Percentiles rank a stretch among this genome's conserved stretches.
Conservation (phyloP, 2,329 filamentous ascomycete genomes). For the Tricladium varicosporioides region DNA sequence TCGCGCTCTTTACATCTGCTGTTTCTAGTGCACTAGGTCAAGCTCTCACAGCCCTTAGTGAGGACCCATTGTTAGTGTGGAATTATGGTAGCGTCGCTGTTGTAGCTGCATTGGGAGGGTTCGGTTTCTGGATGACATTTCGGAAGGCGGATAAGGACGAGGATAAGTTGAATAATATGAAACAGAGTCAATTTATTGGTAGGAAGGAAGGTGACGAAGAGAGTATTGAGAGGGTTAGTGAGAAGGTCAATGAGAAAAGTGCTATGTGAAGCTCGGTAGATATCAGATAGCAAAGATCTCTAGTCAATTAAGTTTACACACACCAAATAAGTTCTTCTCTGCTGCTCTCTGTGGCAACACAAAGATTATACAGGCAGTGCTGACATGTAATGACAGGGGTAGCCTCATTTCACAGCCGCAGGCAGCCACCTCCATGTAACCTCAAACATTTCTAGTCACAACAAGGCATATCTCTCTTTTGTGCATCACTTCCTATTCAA, state of each 20-base stretch:
- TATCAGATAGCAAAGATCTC: too few relatives aligned
- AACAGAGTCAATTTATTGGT: slow-evolving; percentile 5
- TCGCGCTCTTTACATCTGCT: slow-evolving; percentile 57
- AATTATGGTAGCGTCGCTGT: slow-evolving; percentile 32
- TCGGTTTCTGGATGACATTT: slow-evolving; percentile 31
- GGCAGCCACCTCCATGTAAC: too few relatives aligned
- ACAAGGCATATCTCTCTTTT: too few relatives aligned
- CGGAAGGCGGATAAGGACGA: slow-evolving; percentile 31
- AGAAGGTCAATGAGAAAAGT: background rate
- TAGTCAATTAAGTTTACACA: too few relatives aligned
- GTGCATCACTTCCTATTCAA: too few relatives aligned
- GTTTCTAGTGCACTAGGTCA: slow-evolving; percentile 48
- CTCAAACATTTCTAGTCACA: too few relatives aligned
- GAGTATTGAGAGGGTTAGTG: background rate
- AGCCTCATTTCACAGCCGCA: too few relatives aligned
- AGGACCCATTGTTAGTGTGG: slow-evolving; percentile 42
- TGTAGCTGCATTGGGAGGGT: slow-evolving; percentile 27
- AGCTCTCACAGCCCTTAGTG: slow-evolving; percentile 35
- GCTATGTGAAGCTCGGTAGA: background rate
- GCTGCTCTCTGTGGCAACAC: too few relatives aligned
- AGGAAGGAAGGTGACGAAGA: slow-evolving; percentile 8
- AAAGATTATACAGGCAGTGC: too few relatives aligned
- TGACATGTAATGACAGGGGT: too few relatives aligned
- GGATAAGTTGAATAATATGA: slow-evolving; percentile 30
- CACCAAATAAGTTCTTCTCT: too few relatives aligned